phyloP scores from a whole-genome alignment of 1,139 yeast species.

The Yamadazyma kanchanaburiensis region DNA sequence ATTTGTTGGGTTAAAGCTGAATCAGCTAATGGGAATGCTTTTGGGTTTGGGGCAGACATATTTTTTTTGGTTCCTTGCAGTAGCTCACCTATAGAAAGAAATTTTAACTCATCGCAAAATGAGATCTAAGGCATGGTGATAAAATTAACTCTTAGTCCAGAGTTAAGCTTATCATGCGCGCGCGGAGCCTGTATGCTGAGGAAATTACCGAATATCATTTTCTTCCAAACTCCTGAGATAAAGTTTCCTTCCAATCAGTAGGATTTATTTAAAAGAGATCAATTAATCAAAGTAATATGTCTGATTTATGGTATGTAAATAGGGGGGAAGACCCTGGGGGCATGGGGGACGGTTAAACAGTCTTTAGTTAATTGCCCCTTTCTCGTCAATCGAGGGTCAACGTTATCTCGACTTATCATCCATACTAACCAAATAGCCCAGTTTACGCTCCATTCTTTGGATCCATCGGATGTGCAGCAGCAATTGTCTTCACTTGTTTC shows the following conservation, averaged over 20 bases:
- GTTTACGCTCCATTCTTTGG: slow-evolving; percentile 93
- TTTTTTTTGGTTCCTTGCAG: slow-evolving; percentile 62
- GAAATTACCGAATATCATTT: slow-evolving; percentile 11
- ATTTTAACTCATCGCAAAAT: slow-evolving; percentile 9
- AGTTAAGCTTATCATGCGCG: slow-evolving; percentile 4
- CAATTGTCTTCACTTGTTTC: slow-evolving; percentile 96
- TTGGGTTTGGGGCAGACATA: slow-evolving; percentile 83
- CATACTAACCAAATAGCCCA: too few species aligned
- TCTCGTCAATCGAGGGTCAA: too few species aligned
- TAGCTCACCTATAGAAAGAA: slow-evolving; percentile 40
- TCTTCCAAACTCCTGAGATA: slow-evolving; percentile 9
- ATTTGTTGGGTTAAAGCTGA: slow-evolving; percentile 94
- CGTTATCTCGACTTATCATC: too few species aligned
- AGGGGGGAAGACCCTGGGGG: too few species aligned
- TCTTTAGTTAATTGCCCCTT: too few species aligned
- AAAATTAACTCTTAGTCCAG: slow-evolving; percentile 3
- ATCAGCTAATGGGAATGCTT: slow-evolving; percentile 98
- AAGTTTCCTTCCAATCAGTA: slow-evolving; percentile 1
- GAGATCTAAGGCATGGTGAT: too few species aligned
- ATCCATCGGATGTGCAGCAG: slow-evolving; percentile 98
- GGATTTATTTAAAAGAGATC: background rate
- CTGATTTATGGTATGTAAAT: slow-evolving; percentile 56
- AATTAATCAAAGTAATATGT: slow-evolving; percentile 23
- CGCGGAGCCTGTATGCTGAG: slow-evolving; percentile 5
- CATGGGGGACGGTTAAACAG: too few species aligned